Evolutionary conservation across 768 basidiomycete species (phyloP), one percentile per base, ranked within the genome.

Genomic region (Suillus spraguei): DNA sequence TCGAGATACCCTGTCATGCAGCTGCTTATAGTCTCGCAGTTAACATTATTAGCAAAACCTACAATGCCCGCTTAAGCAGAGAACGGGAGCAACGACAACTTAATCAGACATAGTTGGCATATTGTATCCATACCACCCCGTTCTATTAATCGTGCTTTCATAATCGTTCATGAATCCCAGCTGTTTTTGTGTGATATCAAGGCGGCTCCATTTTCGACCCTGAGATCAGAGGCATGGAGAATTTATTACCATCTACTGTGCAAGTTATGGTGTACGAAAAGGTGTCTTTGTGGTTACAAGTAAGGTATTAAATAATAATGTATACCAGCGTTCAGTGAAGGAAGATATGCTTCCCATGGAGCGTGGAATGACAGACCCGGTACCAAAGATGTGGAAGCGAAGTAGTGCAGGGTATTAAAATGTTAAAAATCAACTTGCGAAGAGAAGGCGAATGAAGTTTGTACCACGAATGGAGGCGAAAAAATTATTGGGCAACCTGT

Each of bases 21-120:
- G 33, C 32, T 17, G 10, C 56, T 58, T 2, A 58, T 2, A 28
- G 14, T 58, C 46, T 42, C 49, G n/a, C 67, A 94, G 92, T 94
- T 79, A 90, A 89, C 73, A 85, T 92, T 54, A 88, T 94, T 36
- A 89, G 89, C 77, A 81, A 81, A 69, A 82, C 88, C 20, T 94
- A 94, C 74, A 78, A 83, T 35, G 71, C 79, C 46, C 84, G 90
- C 64, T 70, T 91, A 49, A 77, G 78, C 65, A 83, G 78, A 69
- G 87, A 90, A 73, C 78, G 86, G 61, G 70, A 42, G 52, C 75
- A 58, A 24, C 56, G 56, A 1, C 56, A 58, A 20, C 24, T 20
- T 58, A 24, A 39, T 28, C 56, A 58, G 56, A 58, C 41, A 41
- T 58, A 58, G 22, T 24, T 8, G 36, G 14, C n/a, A 55, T 38